Evolutionary conservation across 108 stramenopile genomes (phyloP).

Genomic region (Fragilaria crotonensis): DNA sequence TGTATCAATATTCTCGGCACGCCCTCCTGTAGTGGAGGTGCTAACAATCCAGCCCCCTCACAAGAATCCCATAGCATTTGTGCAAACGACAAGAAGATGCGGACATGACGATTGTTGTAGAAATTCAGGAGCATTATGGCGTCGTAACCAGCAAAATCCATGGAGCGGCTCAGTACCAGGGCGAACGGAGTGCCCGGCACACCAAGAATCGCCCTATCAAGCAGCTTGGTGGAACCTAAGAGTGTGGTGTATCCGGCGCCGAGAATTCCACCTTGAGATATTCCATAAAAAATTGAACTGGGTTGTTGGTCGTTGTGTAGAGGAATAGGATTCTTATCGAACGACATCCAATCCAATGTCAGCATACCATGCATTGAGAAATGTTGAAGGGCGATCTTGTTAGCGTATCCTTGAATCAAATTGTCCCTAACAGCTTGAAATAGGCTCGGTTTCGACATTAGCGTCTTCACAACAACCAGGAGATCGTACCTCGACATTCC

Average conservation of each 20-base stretch:
- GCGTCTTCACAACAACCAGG: constrained; percentile 37
- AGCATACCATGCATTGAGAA: constrained; percentile 31
- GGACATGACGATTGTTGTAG: constrained; percentile 59
- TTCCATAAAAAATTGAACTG: constrained; percentile 57
- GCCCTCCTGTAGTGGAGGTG: constrained; percentile 27
- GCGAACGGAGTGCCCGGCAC: constrained; percentile 72
- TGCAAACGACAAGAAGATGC: constrained; percentile 45
- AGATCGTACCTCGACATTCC: constrained; percentile 63
- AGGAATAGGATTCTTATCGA: constrained; percentile 2
- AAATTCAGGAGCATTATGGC: constrained; percentile 44
- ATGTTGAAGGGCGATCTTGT: constrained; percentile 48
- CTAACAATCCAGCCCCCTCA: constrained; percentile 54
- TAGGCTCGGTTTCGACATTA: constrained; percentile 26
- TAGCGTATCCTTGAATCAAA: constrained; percentile 52
- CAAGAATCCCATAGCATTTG: constrained; percentile 74
- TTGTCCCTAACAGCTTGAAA: constrained; percentile 40
- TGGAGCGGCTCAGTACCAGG: constrained; percentile 47
- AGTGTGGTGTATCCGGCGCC: constrained; percentile 57
- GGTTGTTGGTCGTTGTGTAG: neutral
- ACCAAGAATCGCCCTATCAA: constrained; percentile 56
- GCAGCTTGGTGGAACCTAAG: constrained; percentile 26
- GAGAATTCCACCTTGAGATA: constrained; percentile 71
- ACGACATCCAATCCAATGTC: constrained; percentile 14
- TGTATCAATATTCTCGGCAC: constrained; percentile 42
- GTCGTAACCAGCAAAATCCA: constrained; percentile 53